Conservation (phyloP, 495 filamentous ascomycete species). For the Chlorociboria aeruginascens region DNA sequence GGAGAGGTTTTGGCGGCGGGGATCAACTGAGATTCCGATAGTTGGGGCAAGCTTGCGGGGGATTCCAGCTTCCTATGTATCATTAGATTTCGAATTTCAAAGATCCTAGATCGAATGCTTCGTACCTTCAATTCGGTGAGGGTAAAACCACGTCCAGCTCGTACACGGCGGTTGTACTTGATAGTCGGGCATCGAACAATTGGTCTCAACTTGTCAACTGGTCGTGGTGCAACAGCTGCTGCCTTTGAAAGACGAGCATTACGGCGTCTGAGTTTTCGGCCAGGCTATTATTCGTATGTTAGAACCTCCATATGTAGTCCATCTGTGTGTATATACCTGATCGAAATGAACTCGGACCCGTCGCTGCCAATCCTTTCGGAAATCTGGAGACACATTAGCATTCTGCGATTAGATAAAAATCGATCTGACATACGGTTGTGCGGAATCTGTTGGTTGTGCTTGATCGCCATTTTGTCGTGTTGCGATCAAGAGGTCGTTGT, state of each 20-base stretch:
- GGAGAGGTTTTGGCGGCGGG: constrained; percentile 91
- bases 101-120: neutral
- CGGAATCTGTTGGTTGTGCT: constrained; percentile 98
- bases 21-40: constrained; percentile 93
- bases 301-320: constrained; percentile 14
- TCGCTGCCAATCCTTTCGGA: constrained; percentile 99
- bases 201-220: constrained; percentile 92
- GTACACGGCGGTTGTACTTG: constrained; percentile 98
- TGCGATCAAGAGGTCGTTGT: constrained; percentile 34
- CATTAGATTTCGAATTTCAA: constrained; percentile 5
- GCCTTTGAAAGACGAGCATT: constrained; percentile 86
- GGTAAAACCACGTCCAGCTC: constrained; percentile 94
- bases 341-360: constrained; percentile 98
- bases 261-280: constrained; percentile 83
- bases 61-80: constrained; percentile 77
- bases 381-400: constrained; percentile 47
- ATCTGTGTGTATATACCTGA: constrained; percentile 61
- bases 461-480: constrained; percentile 61
- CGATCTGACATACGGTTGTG: constrained; percentile 69
- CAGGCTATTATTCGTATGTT: constrained; percentile 52
- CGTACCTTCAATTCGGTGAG: constrained; percentile 93
- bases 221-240: constrained; percentile 84
- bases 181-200: constrained; percentile 71
- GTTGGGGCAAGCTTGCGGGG: constrained; percentile 87
- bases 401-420: neutral